These are phyloP conservation scores for Emergomyces africanus DNA, from an alignment of 2,329 filamentous ascomycete species.

Conservation along the genomic window DNA sequence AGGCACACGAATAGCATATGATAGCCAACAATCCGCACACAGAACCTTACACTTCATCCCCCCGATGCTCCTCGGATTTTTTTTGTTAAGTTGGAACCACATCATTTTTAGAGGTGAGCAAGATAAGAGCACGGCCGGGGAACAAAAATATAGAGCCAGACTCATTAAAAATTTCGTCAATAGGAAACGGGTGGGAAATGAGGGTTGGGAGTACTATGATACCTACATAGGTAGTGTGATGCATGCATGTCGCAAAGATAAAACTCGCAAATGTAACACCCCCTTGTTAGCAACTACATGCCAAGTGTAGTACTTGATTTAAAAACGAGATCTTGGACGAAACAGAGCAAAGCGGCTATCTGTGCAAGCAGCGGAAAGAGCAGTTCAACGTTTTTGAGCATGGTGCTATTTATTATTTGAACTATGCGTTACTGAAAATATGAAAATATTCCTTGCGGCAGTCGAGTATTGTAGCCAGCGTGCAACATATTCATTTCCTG, in stretches of 20 bases:
- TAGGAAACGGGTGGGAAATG: neutral
- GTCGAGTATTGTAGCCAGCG: neutral
- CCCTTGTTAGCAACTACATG: neutral
- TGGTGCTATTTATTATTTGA: neutral
- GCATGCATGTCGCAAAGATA: neutral
- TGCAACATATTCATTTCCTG: neutral
- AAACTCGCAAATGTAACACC: neutral
- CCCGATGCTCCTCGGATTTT: neutral
- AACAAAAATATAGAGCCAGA: neutral
- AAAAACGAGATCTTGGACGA: neutral
- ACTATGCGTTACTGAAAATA: too few relatives aligned
- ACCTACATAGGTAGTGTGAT: neutral
- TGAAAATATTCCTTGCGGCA: neutral
- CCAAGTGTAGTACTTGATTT: neutral
- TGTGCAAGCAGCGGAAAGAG: neutral
- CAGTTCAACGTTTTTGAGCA: neutral
- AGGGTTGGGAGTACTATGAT: neutral
- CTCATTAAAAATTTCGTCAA: too few relatives aligned
- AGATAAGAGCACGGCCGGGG: too few relatives aligned
- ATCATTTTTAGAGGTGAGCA: too few relatives aligned
- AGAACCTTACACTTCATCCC: neutral
- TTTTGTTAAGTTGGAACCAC: too few relatives aligned
- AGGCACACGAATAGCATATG: neutral
- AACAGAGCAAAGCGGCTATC: neutral
- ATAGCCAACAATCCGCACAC: neutral